phyloP scores from a whole-genome alignment of 331 rosid genomes.

The Cydonia oblonga region DNA sequence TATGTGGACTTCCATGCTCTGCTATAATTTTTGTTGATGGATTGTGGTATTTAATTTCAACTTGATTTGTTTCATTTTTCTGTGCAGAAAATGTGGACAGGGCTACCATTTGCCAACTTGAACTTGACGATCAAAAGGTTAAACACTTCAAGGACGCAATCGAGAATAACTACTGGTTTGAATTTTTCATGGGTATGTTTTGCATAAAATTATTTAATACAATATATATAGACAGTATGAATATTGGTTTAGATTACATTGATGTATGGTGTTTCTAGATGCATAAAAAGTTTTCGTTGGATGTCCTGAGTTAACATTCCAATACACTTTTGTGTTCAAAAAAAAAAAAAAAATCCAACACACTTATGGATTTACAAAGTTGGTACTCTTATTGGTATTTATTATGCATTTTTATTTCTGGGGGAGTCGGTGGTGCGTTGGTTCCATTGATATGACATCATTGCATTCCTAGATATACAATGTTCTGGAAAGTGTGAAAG shows the following conservation, averaged over 20 bases:
- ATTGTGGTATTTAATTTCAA: not conserved
- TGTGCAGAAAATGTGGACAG: constrained; percentile 63
- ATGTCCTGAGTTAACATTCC: not conserved
- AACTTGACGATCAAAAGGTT: constrained; percentile 52
- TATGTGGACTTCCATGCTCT: constrained; percentile 22
- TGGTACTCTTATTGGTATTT: not conserved
- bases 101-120: constrained; percentile 49
- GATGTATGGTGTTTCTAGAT: not conserved
- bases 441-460: not conserved
- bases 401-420: not conserved
- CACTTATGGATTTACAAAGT: not conserved
- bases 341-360: too few species aligned
- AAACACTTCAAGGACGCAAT: constrained; percentile 91
- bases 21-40: not conserved
- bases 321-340: too few species aligned
- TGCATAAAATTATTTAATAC: not conserved
- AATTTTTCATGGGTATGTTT: constrained; percentile 83
- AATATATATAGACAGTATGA: not conserved
- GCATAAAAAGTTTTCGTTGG: not conserved
- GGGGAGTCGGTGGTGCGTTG: not conserved
- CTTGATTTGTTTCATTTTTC: not conserved
- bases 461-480: not conserved
- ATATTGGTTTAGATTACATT: not conserved
- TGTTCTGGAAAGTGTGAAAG: too few species aligned
- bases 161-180: constrained; percentile 91